Base-by-base conservation (phyloP, 1,284 basidiomycete genomes). In the Sanghuangporus sanghuang region DNA sequence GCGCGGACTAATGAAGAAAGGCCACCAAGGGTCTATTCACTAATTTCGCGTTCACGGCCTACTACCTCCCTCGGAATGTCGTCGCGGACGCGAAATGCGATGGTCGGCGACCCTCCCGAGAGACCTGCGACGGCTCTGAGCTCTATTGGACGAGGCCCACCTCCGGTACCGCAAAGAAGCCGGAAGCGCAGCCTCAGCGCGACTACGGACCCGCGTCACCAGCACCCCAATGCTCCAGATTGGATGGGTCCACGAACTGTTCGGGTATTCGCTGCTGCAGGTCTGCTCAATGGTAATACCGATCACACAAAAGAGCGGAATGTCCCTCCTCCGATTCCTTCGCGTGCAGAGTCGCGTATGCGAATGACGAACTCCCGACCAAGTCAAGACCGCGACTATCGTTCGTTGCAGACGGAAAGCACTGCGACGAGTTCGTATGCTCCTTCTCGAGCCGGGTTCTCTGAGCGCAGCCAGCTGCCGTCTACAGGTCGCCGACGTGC, bases 231-330 rank as follows among this genome's bases (percentile, higher is more conserved):
- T 21, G 57, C 73, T 14, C 76, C 77, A 64, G 87, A 89, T 64
- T 87, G 84, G 83, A 74, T 90, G 42, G 87, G 86, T 2, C 87
- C 87, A 0, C 76, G 85, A 52, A 89, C 88, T 2, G 81, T 78
- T 18, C 89, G 85, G 68, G 89, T 84, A 0, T 87, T 90, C 63
- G 81, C 81, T 36, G 87, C 87, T 7, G 89, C 88, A 11, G 87
- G 88, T 2, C 74, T 90, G 46, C 72, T 90, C n/a, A 82, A 85
- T 56, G 73, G 75, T 21, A 80, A 84, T 18, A 68, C 69, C 70
- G 57, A 74, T 72, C 40, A 39, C 11, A n/a, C 40, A 18, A 59
- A 49, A 32, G 44, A 50, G 35, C 39, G 39, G 27, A 68, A 62
- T 69, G 64, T 65, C 68, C 39, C 48, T 11, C 2, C 27, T 7